Evolutionary conservation across 176 grass and related monocot genomes (phyloP).

Genomic region (barley (Hordeum vulgare)): MorexV3_pseudomolecules_assembly NC_058523.1:210160455-210160954

Average conservation of each 20-base stretch:
- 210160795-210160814: too few relatives aligned
- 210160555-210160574: too few relatives aligned
- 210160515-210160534: too few relatives aligned
- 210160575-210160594: too few relatives aligned
- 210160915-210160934: conserved; percentile 49
- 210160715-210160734: neutral
- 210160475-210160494: too few relatives aligned
- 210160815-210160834: too few relatives aligned
- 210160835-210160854: neutral
- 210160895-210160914: conserved; percentile 86
- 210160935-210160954: neutral
- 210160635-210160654: neutral
- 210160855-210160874: conserved; percentile 93
- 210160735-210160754: neutral
- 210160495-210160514: too few relatives aligned
- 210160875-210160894: conserved; percentile 86
- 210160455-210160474: neutral
- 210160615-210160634: neutral
- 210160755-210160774: too few relatives aligned
- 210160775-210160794: too few relatives aligned
- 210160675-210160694: neutral
- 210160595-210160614: too few relatives aligned
- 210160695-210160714: neutral
- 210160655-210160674: neutral
- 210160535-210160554: too few relatives aligned